Percentiles rank a stretch among this genome's conserved stretches.
phyloP scores from a whole-genome alignment of 129 eudicot genomes.

The Flaveria sonorensis region DNA sequence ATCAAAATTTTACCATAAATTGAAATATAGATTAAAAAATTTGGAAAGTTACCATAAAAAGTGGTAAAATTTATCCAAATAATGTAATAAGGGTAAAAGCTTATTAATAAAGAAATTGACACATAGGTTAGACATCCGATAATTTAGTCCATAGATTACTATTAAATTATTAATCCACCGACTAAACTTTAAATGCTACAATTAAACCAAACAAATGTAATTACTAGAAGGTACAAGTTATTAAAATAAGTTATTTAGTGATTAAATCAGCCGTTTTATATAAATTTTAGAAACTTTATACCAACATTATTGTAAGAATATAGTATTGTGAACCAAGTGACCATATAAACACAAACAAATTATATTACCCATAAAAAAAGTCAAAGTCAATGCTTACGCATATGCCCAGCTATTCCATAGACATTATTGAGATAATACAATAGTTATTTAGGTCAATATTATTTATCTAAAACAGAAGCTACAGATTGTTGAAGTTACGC shows the following conservation, averaged over 20 bases:
- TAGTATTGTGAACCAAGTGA: background rate
- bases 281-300: background rate
- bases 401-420: background rate
- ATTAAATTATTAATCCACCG: background rate
- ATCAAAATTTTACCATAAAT: too few species aligned
- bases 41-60: too few species aligned
- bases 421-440: background rate
- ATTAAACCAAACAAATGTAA: background rate
- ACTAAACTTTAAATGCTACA: background rate
- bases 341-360: background rate
- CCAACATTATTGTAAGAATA: slow-evolving; percentile 1
- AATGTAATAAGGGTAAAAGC: too few species aligned
- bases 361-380: background rate
- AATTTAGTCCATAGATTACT: too few species aligned
- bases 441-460: background rate
- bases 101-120: too few species aligned
- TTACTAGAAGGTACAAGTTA: background rate
- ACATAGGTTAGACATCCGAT: too few species aligned
- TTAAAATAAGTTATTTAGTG: background rate
- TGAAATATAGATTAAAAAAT: too few species aligned
- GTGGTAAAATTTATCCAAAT: too few species aligned
- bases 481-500: background rate
- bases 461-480: background rate
- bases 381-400: background rate
- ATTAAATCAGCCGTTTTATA: background rate